Base-by-base conservation (phyloP, 768 basidiomycete genomes). In the Amanita rimosa region DNA sequence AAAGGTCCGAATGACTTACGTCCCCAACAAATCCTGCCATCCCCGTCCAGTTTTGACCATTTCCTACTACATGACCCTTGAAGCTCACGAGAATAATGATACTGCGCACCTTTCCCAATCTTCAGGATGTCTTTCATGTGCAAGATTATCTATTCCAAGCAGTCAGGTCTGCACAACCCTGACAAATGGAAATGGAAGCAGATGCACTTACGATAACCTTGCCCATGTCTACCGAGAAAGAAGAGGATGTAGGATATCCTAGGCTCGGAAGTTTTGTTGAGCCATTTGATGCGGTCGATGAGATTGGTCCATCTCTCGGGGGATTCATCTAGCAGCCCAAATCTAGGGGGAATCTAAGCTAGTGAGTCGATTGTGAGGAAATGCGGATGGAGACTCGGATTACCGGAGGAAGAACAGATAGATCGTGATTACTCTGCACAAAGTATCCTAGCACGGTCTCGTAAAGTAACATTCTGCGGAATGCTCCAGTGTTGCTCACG, bases 21-120 rank as follows among this genome's bases (percentile, higher is more conserved):
- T 22, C 87, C 86, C 86, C 86, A 90, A 1, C 64, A 64, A 3
- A 85, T 62, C 44, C 82, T 73, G 10, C 67, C 81, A 53, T 90
- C 82, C 0, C 79, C 79, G 42, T 83, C 63, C 6, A 79, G 58
- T 55, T 73, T 79, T 2, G 81, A 71, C 78, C 77, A 86, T 54
- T 81, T 59, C 11, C 84, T 85, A 48, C 5, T 1, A 19, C 44
- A 45, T 31, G 44, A 45, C 19, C 24, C 22, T 41, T n/a, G 22
- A 19, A 19, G 21, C 5, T 11, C 16, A 33, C n/a, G 44, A 34
- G 22, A 7, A 6, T 21, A 11, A 46, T 24, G 41, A 42, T 29
- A 41, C 29, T 3, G 65, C 72, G 53, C 50, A 83, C 84, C 71
- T 67, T 53, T 74, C 68, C 85, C 85, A 89, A 3, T 67, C 71